Percentiles rank a stretch among this genome's conserved stretches.
Evolutionary conservation across 1,284 basidiomycete species (phyloP).

Genomic region (Microbotryum saponariae): DNA sequence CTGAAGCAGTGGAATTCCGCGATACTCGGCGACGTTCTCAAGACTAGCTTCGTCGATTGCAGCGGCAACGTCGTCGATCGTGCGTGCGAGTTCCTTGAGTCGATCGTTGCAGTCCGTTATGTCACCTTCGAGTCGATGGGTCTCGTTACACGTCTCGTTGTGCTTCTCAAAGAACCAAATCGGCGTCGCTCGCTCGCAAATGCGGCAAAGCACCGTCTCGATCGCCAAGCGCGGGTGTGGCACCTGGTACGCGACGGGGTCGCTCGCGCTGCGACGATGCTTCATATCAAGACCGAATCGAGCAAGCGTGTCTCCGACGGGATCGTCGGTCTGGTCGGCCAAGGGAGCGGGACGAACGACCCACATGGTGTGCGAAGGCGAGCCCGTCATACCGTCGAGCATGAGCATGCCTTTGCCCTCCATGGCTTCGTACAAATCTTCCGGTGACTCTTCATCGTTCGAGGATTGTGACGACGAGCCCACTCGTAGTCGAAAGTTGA

Average conservation of each 20-base stretch:
- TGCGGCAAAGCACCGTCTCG: constrained; percentile 89
- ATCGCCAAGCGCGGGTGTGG: constrained; percentile 71
- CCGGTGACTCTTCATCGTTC: constrained; percentile 38
- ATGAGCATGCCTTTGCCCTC: constrained; percentile 99
- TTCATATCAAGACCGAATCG: constrained; percentile 47
- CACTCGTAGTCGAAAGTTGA: constrained; percentile 76
- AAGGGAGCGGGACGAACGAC: constrained; percentile 66
- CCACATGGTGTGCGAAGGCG: constrained; percentile 97
- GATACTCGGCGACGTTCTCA: constrained; percentile 51
- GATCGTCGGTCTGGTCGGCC: constrained; percentile 32
- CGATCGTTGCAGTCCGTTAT: constrained; percentile 89
- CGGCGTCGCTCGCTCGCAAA: constrained; percentile 93
- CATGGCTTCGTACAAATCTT: constrained; percentile 49
- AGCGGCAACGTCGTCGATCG: constrained; percentile 62
- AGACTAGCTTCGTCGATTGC: constrained; percentile 46
- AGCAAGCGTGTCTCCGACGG: constrained; percentile 42
- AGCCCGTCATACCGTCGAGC: constrained; percentile 66
- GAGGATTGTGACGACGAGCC: constrained; percentile 44
- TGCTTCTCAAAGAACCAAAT: constrained; percentile 99
- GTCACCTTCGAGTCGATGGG: constrained; percentile 92
- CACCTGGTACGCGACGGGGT: constrained; percentile 43
- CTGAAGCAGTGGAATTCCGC: constrained; percentile 69
- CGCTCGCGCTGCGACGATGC: constrained; percentile 33
- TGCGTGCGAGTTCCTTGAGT: constrained; percentile 73
- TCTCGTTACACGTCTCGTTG: constrained; percentile 97